Evolutionary conservation across 805 yeast species (phyloP).

Genomic region (Kodamaea neixiangensis): DNA sequence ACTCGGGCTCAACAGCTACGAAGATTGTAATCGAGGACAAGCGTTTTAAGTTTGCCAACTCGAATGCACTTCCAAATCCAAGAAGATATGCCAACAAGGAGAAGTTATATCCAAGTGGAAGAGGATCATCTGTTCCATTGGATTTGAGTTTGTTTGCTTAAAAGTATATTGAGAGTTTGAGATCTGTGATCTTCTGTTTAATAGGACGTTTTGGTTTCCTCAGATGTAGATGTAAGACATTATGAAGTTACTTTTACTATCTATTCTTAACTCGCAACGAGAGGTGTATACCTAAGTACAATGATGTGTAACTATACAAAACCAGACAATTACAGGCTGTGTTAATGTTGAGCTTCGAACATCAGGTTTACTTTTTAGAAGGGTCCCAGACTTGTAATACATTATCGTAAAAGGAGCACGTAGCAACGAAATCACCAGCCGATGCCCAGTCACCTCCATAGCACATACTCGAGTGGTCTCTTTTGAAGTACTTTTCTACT

Average conservation of each 20-base stretch:
- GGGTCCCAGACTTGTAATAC: constrained; percentile 73
- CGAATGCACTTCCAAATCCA: constrained; percentile 80
- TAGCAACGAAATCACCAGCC: constrained; percentile 53
- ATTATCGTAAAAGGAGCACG: constrained; percentile 91
- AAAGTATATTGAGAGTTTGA: too few relatives aligned
- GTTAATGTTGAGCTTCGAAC: too few relatives aligned
- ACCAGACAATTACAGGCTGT: too few relatives aligned
- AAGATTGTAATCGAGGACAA: constrained; percentile 62
- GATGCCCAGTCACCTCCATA: constrained; percentile 91
- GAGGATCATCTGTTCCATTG: constrained; percentile 90
- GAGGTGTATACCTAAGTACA: too few relatives aligned
- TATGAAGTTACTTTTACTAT: too few relatives aligned
- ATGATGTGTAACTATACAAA: too few relatives aligned
- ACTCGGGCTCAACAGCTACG: constrained; percentile 14
- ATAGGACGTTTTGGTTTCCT: too few relatives aligned
- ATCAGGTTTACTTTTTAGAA: background rate
- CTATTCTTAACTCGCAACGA: too few relatives aligned
- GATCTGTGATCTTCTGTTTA: too few relatives aligned
- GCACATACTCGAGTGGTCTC: constrained; percentile 87
- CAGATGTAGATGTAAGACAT: too few relatives aligned
- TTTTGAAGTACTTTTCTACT: constrained; percentile 49
- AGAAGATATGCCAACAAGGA: constrained; percentile 59
- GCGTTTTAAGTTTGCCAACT: constrained; percentile 69
- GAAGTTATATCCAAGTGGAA: constrained; percentile 91
- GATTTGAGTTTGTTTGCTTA: constrained; percentile 43